Percentiles rank a stretch among this genome's conserved stretches.
Conservation (phyloP, 2,329 filamentous ascomycete species). For the Fusarium citri region DNA sequence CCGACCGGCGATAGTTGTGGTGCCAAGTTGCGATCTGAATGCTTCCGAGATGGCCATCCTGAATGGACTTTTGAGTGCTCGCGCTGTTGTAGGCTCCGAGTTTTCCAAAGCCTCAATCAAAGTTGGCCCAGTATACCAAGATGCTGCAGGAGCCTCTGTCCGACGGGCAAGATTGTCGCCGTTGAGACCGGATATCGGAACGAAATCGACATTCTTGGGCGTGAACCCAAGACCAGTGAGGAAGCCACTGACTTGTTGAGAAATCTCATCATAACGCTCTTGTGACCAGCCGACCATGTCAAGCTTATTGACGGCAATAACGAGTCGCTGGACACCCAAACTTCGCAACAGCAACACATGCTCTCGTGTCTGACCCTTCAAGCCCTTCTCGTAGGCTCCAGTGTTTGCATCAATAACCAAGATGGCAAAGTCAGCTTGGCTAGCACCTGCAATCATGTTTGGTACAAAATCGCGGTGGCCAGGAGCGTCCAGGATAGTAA, state of each 20-base stretch:
- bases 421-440: constrained; percentile 94
- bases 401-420: constrained; percentile 92
- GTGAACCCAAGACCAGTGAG: constrained; percentile 85
- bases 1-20: constrained; percentile 86
- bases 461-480: constrained; percentile 97
- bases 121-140: constrained; percentile 85
- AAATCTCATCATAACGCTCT: constrained; percentile 86
- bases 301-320: constrained; percentile 96
- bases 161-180: constrained; percentile 84
- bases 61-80: constrained; percentile 81
- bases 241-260: constrained; percentile 84
- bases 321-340: constrained; percentile 87
- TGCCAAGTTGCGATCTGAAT: constrained; percentile 83
- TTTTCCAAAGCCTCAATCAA: constrained; percentile 86
- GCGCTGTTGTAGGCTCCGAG: constrained; percentile 74
- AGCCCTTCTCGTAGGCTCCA: constrained; percentile 91
- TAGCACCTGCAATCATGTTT: constrained; percentile 98
- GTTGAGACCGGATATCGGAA: constrained; percentile 89
- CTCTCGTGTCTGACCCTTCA: constrained; percentile 94
- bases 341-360: constrained; percentile 91
- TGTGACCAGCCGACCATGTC: constrained; percentile 87
- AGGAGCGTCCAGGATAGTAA: constrained; percentile 95
- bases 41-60: constrained; percentile 90
- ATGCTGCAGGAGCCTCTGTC: constrained; percentile 65
- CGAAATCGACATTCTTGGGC: constrained; percentile 82